Percentiles rank a stretch among this genome's conserved stretches.
Evolutionary conservation across 2,329 filamentous ascomycete species (phyloP).

Genomic region (Trichophyton simii): DNA sequence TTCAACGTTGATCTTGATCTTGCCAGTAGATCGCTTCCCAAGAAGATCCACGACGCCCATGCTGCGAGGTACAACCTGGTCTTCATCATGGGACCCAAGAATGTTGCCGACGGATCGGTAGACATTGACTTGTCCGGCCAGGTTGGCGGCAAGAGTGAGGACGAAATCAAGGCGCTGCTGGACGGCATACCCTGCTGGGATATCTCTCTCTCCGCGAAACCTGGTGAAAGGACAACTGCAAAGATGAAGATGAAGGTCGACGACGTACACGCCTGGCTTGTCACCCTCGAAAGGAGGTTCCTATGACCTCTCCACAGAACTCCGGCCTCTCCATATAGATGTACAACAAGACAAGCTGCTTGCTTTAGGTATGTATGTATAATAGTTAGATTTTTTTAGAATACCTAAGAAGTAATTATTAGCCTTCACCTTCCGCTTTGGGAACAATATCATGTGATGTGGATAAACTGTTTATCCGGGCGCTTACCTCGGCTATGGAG

Average conservation of each 20-base stretch:
- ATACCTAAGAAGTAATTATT: background rate
- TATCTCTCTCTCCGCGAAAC: conserved; percentile 3
- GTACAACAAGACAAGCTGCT: background rate
- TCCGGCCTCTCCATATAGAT: background rate
- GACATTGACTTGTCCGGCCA: conserved; percentile 31
- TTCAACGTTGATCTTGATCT: conserved; percentile 60
- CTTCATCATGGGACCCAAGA: conserved; percentile 56
- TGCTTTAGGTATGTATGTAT: background rate
- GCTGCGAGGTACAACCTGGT: conserved; percentile 60
- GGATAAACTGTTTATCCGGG: background rate
- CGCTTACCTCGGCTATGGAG: background rate
- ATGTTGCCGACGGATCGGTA: conserved; percentile 46
- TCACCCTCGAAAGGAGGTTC: conserved; percentile 28
- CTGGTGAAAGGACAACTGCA: conserved; percentile 5
- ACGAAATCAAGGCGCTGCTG: conserved; percentile 18
- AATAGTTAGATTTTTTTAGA: background rate
- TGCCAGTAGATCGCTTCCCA: conserved; percentile 48
- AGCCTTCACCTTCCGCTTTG: background rate
- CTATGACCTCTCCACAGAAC: conserved; percentile 16
- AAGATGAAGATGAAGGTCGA: conserved; percentile 25
- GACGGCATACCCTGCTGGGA: conserved; percentile 14
- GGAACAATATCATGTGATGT: background rate
- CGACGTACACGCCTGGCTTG: conserved; percentile 26
- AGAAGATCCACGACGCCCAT: conserved; percentile 63
- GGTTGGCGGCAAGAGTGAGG: conserved; percentile 30